Evolutionary conservation across 164 flowering plant genomes (phyloP), one percentile per base, ranked within the genome.

Genomic region (Vitis rotundifolia): DNA sequence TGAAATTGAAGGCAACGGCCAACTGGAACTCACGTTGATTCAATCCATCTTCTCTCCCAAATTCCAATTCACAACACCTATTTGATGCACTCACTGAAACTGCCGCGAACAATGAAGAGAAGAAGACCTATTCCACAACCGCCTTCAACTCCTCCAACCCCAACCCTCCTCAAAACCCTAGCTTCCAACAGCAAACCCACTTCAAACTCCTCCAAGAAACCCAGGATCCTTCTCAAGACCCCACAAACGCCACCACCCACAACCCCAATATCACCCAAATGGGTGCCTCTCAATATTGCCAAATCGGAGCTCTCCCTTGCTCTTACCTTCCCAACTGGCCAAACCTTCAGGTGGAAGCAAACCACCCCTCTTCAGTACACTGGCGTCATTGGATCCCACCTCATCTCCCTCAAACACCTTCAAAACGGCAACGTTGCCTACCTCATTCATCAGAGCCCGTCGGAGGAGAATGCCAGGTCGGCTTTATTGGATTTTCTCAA

Each of bases 241-340:
- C 37, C 62, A 10, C 71, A 52, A 61, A 59, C 14, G 9, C 75
- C 64, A 67, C 26, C 26, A 22, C 26, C 26, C 26, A 22, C 26
- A 22, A 22, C 26, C 26, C 26, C 26, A 22, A 22, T 22, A 22
- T 22, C 26, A 22, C 26, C 66, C 26, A 65, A 80, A 47, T 95
- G 99, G 98, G 70, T 65, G n/a, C 85, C 93, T 14, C 93, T 93
- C 65, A 81, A 86, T 60, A 73, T 91, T 10, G 55, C 65, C 66
- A 84, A 78, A 63, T 80, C 92, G 9, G 98, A 95, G 77, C 97
- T 95, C 76, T 89, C 71, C 65, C 67, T 95, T 29, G 90, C 96
- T 50, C 92, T 95, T 73, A 93, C 99, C 0, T 87, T 95, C 80
- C 99, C 98, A 57, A 95, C 99, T 2, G 99, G 99, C 75, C 99